Conservation (phyloP, 208 protist genomes). For the Leishmania braziliensis region DNA sequence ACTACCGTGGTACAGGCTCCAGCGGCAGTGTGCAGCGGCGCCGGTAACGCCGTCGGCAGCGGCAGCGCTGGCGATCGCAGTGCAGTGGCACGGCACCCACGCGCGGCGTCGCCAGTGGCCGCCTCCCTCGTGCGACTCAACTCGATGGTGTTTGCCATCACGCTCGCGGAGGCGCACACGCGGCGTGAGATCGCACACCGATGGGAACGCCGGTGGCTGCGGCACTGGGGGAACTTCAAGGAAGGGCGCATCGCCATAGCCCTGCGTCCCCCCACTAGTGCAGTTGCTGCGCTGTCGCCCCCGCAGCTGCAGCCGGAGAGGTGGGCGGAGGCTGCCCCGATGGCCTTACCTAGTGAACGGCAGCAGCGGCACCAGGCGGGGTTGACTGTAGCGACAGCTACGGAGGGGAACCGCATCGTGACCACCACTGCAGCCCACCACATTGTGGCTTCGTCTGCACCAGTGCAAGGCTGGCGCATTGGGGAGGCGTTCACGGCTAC, state of each 20-base stretch:
- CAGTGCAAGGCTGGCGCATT: conserved; percentile 1
- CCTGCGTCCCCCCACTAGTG: conserved; percentile 7
- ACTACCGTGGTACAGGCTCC: background rate
- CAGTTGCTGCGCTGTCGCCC: background rate
- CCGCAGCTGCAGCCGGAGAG: background rate
- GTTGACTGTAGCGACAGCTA: background rate
- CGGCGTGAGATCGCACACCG: conserved; percentile 50
- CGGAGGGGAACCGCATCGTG: background rate
- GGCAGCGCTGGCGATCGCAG: conserved; percentile 15
- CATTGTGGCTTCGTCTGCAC: background rate
- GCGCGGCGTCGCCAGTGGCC: background rate
- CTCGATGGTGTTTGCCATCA: conserved; percentile 55
- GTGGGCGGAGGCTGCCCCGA: background rate
- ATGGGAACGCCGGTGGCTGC: conserved; percentile 49
- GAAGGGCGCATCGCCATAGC: conserved; percentile 38
- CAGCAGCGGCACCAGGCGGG: background rate
- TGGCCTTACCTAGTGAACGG: background rate
- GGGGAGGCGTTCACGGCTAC: background rate
- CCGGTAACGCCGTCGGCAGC: background rate
- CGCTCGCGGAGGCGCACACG: conserved; percentile 63
- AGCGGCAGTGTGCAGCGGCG: background rate
- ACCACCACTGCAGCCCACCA: background rate
- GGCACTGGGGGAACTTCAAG: conserved; percentile 34
- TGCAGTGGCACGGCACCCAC: background rate
- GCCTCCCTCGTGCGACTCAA: conserved; percentile 2